Conservation (phyloP, 225 moss, liverwort and hornwort species). For the Anthoceros angustus region DNA sequence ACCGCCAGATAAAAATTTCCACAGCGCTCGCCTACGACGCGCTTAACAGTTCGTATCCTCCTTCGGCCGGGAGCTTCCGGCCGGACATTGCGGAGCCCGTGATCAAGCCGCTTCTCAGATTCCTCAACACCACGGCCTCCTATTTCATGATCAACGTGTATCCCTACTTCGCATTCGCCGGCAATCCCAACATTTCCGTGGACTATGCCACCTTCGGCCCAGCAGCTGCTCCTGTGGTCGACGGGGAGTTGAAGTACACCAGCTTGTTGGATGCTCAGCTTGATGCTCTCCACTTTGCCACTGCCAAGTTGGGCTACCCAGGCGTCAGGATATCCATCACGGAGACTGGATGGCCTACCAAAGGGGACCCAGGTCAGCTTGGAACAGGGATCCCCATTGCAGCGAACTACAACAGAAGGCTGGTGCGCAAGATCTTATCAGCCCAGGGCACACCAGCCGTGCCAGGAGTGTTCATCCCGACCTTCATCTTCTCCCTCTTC, state of each 20-base stretch:
- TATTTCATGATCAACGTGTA: constrained; percentile 61
- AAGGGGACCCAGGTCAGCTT: constrained; percentile 14
- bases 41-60: constrained; percentile 45
- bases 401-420: background rate
- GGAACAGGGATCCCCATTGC: background rate
- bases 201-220: constrained; percentile 49
- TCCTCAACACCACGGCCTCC: constrained; percentile 29
- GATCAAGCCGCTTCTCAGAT: constrained; percentile 45
- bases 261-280: constrained; percentile 67
- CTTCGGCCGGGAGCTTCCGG: constrained; percentile 36
- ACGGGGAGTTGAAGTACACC: constrained; percentile 33
- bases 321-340: constrained; percentile 39
- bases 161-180: constrained; percentile 45
- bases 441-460: background rate
- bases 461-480: background rate
- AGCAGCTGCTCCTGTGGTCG: constrained; percentile 31
- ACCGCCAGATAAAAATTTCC: constrained; percentile 38
- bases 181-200: constrained; percentile 38
- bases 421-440: background rate
- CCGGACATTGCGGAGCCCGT: constrained; percentile 25
- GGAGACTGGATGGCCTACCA: constrained; percentile 74
- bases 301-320: constrained; percentile 28
- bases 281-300: constrained; percentile 53
- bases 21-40: constrained; percentile 53
- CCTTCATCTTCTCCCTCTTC: constrained; percentile 3